These are phyloP conservation scores for Monascus purpureus DNA, from an alignment of 495 filamentous ascomycete genomes.

Conservation along the genomic window DNA sequence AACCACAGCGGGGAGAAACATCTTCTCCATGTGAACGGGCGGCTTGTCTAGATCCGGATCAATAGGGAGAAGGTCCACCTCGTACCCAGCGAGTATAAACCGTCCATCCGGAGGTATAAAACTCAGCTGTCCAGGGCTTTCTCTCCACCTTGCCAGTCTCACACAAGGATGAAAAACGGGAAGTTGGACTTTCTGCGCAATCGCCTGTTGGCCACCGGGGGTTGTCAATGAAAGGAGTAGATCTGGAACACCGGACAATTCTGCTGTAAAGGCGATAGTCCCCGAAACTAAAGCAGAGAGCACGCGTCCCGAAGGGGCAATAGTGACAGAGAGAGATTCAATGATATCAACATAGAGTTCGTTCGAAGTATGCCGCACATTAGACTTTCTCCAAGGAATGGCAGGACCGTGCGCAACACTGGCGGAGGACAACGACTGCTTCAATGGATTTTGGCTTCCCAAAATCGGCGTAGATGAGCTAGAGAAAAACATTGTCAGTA, in stretches of 20 bases:
- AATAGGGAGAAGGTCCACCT: constrained; percentile 75
- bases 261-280: constrained; percentile 87
- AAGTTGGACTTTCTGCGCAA: constrained; percentile 63
- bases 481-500: neutral
- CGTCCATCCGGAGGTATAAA: constrained; percentile 92
- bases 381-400: constrained; percentile 79
- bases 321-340: constrained; percentile 72
- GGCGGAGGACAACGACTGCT: constrained; percentile 29
- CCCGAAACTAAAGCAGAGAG: constrained; percentile 80
- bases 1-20: constrained; percentile 68
- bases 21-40: constrained; percentile 40
- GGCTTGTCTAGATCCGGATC: constrained; percentile 27
- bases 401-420: constrained; percentile 33
- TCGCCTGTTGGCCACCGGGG: constrained; percentile 58
- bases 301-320: constrained; percentile 79
- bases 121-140: constrained; percentile 75
- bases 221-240: constrained; percentile 66
- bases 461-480: constrained; percentile 31
- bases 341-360: constrained; percentile 95
- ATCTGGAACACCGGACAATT: constrained; percentile 89
- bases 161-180: constrained; percentile 97
- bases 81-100: constrained; percentile 91
- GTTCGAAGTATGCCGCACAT: constrained; percentile 91
- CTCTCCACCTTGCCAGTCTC: constrained; percentile 68
- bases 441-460: constrained; percentile 26